Base-by-base conservation (phyloP, 306 rosid genomes). In the Trifolium pratense region DNA sequence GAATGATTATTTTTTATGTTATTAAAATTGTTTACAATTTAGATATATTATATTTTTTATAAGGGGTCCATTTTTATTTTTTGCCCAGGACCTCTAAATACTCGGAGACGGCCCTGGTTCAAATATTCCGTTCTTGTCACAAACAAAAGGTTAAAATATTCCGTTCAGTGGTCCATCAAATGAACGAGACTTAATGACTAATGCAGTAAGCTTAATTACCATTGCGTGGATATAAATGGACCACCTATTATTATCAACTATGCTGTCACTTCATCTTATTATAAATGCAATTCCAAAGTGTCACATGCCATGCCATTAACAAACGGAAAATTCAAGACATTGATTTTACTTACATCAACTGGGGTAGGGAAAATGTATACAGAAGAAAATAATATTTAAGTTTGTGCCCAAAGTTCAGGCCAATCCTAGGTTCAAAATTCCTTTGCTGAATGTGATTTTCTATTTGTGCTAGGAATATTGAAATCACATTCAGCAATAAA, bases 181-280 rank as follows among this genome's bases (percentile, higher is more conserved):
- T 17, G 66, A 39, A 74, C 0, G 53, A 68, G 66, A 74, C 74
- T 59, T 49, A 79, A 59, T 36, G 39, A 9, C 39, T 36, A 36
- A 36, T 67, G 65, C 61, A n/a, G 40, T 40, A 51, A 51, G 68
- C 32, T n/a, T 48, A 48, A 48, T 48, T 25, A 49, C 39, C 55
- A 23, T 56, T 9, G 68, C 58, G 34, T 9, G 53, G 81, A 59
- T 68, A 71, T 6, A 43, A 77, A 66, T 75, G 81, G 86, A 75
- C 79, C 84, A 75, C 75, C 16, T 21, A 5, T 21, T 29, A 75
- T 83, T 64, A 69, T 75, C 83, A 78, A 78, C 3, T 75, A 31
- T 18, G 51, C 69, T 79, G 86, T 79, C 83, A 58, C 83, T 70
- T 75, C 72, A 70, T 4, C 9, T 14, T n/a, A 9, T 62, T 63